A percentile compares a stretch with the other conserved stretches of the same genome.
These are phyloP conservation scores for Debaryomycetaceae sp. DNA, from an alignment of 1,139 yeast species.

Conservation along the genomic window DNA sequence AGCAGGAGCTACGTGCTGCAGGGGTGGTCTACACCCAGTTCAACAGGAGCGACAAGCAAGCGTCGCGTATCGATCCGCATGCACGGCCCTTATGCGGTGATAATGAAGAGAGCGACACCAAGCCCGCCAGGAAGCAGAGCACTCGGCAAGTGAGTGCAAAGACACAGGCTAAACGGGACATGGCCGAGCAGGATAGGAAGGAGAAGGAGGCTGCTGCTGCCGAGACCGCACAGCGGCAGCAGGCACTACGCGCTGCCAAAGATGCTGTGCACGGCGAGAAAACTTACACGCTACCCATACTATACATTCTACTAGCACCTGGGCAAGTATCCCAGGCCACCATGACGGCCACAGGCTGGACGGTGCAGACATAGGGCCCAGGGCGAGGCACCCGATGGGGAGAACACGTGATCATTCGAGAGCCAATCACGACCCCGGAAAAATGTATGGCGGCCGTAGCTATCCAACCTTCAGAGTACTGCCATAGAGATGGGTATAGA, in stretches of 20 bases:
- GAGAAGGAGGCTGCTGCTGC: too few relatives aligned
- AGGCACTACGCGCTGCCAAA: slow-evolving; percentile 2
- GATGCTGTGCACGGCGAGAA: slow-evolving; percentile 9
- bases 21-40: slow-evolving; percentile 3
- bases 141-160: too few relatives aligned
- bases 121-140: too few relatives aligned
- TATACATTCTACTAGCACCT: slow-evolving; percentile 9
- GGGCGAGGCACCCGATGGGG: background rate
- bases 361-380: slow-evolving; percentile 1
- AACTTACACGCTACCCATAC: slow-evolving; percentile 11
- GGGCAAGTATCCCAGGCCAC: slow-evolving; percentile 2
- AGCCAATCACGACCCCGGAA: too few relatives aligned
- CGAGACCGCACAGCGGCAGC: background rate
- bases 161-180: too few relatives aligned
- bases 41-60: slow-evolving; percentile 6
- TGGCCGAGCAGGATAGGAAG: too few relatives aligned
- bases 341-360: slow-evolving; percentile 8
- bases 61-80: slow-evolving; percentile 5
- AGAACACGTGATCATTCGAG: too few relatives aligned
- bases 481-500: too few relatives aligned
- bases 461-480: too few relatives aligned
- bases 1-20: slow-evolving; percentile 4
- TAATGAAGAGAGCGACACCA: too few relatives aligned
- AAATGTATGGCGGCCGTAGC: too few relatives aligned
- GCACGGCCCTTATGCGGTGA: too few relatives aligned